phyloP scores from a whole-genome alignment of 495 filamentous ascomycete genomes.

The Acidomyces sp. region DNA sequence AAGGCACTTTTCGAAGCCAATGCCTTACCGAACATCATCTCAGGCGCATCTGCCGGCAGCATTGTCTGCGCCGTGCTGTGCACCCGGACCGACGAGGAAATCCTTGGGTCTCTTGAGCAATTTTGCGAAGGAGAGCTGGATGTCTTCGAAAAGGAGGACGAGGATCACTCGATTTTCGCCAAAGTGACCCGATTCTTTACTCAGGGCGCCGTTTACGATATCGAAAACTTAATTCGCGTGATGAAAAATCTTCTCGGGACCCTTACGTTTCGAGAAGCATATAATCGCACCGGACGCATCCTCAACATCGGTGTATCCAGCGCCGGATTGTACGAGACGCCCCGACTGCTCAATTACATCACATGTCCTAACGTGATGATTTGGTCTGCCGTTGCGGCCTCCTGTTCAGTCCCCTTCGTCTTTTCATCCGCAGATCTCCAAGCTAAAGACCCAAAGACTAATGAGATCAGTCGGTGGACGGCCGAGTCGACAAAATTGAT shows the following conservation, averaged over 20 bases:
- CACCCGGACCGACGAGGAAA: conserved; percentile 68
- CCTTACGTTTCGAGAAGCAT: conserved; percentile 89
- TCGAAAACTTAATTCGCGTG: conserved; percentile 60
- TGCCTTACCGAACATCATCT: conserved; percentile 81
- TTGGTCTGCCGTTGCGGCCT: conserved; percentile 92
- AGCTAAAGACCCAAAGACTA: conserved; percentile 75
- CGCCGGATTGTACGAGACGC: conserved; percentile 74
- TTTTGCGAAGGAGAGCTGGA: conserved; percentile 73
- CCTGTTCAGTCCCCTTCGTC: conserved; percentile 82
- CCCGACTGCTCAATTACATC: conserved; percentile 78
- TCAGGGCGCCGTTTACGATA: conserved; percentile 71
- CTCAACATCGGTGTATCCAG: conserved; percentile 88
- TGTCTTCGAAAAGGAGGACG: conserved; percentile 65
- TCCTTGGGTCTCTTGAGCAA: conserved; percentile 53
- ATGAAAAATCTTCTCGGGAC: conserved; percentile 72
- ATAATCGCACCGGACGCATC: conserved; percentile 79
- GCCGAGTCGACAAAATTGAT: conserved; percentile 73
- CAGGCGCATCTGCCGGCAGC: conserved; percentile 85
- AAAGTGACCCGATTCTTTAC: conserved; percentile 67
- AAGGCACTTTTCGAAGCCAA: conserved; percentile 65
- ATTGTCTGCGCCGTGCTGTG: conserved; percentile 83
- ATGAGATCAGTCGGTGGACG: conserved; percentile 69
- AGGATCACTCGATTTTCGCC: conserved; percentile 43
- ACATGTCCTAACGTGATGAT: conserved; percentile 89
- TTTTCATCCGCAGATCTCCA: conserved; percentile 64